A percentile compares a stretch with the other conserved stretches of the same genome.
Evolutionary conservation across 495 filamentous ascomycete species (phyloP).

Genomic region (Penicillium coprophilum): DNA sequence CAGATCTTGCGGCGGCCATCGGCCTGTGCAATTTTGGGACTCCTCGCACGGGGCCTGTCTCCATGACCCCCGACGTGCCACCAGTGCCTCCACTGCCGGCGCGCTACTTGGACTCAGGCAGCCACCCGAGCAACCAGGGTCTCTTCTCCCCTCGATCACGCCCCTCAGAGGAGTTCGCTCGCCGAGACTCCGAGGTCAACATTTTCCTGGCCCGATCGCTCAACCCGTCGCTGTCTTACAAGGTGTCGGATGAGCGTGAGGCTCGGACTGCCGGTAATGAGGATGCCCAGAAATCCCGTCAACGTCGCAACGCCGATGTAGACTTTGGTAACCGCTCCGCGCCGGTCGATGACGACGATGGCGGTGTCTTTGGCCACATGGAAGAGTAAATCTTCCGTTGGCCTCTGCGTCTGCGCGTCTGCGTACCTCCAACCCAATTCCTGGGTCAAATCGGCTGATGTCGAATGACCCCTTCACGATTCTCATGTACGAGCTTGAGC

Average conservation of each 20-base stretch:
- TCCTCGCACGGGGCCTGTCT: slow-evolving; percentile 67
- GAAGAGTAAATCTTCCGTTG: slow-evolving; percentile 63
- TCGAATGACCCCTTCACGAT: slow-evolving; percentile 31
- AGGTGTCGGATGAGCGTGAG: slow-evolving; percentile 49
- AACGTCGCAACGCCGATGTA: slow-evolving; percentile 68
- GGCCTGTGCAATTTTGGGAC: slow-evolving; percentile 90
- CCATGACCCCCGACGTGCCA: slow-evolving; percentile 73
- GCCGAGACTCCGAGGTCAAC: slow-evolving; percentile 37
- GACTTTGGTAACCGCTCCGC: slow-evolving; percentile 66
- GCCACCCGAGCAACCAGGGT: slow-evolving; percentile 30
- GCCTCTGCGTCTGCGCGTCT: not conserved
- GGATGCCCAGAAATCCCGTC: slow-evolving; percentile 47
- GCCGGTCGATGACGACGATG: slow-evolving; percentile 85
- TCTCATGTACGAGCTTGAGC: slow-evolving; percentile 47
- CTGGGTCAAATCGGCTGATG: slow-evolving; percentile 4
- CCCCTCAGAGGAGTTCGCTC: slow-evolving; percentile 41
- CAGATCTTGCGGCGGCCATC: slow-evolving; percentile 79
- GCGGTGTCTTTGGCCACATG: slow-evolving; percentile 94
- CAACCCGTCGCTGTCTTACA: slow-evolving; percentile 51
- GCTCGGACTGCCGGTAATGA: slow-evolving; percentile 33
- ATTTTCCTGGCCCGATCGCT: slow-evolving; percentile 42
- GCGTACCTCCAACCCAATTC: slow-evolving; percentile 4
- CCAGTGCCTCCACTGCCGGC: slow-evolving; percentile 82
- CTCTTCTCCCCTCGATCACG: slow-evolving; percentile 28
- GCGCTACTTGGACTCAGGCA: slow-evolving; percentile 42